These are phyloP conservation scores for Neobulgaria alba DNA, from an alignment of 2,329 filamentous ascomycete species.

Conservation along the genomic window DNA sequence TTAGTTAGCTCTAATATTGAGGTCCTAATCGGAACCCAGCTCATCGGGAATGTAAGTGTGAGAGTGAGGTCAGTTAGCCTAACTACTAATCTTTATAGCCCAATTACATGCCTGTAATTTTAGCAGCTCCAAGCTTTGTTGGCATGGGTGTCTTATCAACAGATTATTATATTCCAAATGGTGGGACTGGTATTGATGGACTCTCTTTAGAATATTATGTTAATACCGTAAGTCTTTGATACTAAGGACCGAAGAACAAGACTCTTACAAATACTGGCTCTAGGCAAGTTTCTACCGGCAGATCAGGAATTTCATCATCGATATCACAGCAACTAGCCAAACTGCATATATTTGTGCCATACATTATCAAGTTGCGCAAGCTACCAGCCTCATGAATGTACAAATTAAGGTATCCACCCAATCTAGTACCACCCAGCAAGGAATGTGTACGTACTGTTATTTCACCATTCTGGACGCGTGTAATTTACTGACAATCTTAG, in stretches of 20 bases:
- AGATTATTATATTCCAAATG: neutral
- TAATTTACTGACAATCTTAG: constrained; percentile 16
- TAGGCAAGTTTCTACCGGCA: neutral
- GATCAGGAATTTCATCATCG: constrained; percentile 18
- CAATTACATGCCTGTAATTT: neutral
- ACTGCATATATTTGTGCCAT: neutral
- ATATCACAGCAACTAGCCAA: neutral
- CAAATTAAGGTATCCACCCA: neutral
- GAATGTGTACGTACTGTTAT: constrained; percentile 27
- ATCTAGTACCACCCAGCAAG: neutral
- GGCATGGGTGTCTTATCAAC: neutral
- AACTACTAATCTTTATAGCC: neutral
- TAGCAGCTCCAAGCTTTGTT: neutral
- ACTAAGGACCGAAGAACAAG: too few relatives aligned
- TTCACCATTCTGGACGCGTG: neutral
- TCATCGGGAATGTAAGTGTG: neutral
- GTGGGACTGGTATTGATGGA: neutral
- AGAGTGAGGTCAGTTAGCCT: too few relatives aligned
- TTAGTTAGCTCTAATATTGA: neutral
- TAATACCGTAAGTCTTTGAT: too few relatives aligned
- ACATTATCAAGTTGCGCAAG: neutral
- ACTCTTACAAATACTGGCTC: too few relatives aligned
- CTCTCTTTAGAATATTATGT: neutral
- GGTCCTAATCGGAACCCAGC: neutral
- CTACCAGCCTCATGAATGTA: neutral